These are phyloP conservation scores for Metschnikowia reukaufii DNA, from an alignment of 805 yeast species.

Conservation along the genomic window DNA sequence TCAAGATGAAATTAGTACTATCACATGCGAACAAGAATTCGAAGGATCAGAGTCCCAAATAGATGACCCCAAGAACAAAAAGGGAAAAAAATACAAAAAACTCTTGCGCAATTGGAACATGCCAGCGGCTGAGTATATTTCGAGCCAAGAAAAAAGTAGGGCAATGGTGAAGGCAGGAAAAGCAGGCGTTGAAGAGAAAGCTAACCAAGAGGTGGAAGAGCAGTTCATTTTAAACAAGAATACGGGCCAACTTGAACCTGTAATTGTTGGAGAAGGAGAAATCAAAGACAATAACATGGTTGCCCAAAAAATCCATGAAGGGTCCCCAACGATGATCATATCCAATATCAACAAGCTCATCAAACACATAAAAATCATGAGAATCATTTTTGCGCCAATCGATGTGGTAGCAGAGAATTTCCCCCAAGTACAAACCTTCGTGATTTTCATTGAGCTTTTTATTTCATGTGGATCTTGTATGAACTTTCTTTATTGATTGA, in stretches of 20 bases:
- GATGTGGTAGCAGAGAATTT: conserved; percentile 38
- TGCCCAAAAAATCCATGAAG: conserved; percentile 1
- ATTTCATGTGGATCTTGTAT: conserved; percentile 44
- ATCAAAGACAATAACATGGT: neutral
- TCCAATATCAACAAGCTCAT: conserved; percentile 32
- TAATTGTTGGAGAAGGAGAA: neutral
- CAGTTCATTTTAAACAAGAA: conserved; percentile 34
- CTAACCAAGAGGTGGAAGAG: conserved; percentile 12
- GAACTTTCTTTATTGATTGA: conserved; percentile 43
- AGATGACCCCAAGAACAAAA: too few species aligned
- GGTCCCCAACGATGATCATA: conserved; percentile 12
- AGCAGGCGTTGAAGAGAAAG: neutral
- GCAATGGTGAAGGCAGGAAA: neutral
- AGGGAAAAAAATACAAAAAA: conserved; percentile 20
- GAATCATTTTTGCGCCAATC: conserved; percentile 40
- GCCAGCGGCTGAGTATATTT: conserved; percentile 19
- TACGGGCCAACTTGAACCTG: conserved; percentile 32
- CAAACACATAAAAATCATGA: conserved; percentile 37
- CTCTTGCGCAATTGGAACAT: conserved; percentile 34
- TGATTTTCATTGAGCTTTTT: conserved; percentile 37
- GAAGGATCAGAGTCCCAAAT: neutral
- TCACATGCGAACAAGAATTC: too few species aligned
- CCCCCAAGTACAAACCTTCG: conserved; percentile 40
- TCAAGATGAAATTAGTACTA: too few species aligned
- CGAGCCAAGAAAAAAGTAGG: conserved; percentile 16